Conservation (phyloP, 176 grass and related monocot species). For the Elaeis guineensis region DNA sequence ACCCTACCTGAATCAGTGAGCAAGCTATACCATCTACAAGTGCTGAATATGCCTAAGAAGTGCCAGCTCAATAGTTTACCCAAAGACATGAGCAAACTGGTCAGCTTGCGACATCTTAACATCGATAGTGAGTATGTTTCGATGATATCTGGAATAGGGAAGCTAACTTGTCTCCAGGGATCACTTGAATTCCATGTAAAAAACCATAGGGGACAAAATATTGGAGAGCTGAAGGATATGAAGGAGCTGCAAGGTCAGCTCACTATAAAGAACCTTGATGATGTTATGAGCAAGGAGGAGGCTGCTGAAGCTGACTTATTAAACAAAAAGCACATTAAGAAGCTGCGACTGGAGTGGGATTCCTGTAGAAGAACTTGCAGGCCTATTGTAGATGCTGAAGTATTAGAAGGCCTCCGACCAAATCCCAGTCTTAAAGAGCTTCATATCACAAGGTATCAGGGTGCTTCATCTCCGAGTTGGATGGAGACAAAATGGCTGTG, state of each 20-base stretch:
- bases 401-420: slow-evolving; percentile 40
- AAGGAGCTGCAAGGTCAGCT: slow-evolving; percentile 33
- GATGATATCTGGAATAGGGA: slow-evolving; percentile 29
- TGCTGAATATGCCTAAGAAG: slow-evolving; percentile 31
- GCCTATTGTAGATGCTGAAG: slow-evolving; percentile 13
- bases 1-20: slow-evolving; percentile 26
- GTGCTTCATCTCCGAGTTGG: slow-evolving; percentile 31
- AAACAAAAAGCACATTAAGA: slow-evolving; percentile 25
- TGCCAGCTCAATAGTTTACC: slow-evolving; percentile 22
- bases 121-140: slow-evolving; percentile 20
- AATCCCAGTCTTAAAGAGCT: slow-evolving; percentile 31
- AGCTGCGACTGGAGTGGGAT: slow-evolving; percentile 51
- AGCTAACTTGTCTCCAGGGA: slow-evolving; percentile 32
- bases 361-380: slow-evolving; percentile 8
- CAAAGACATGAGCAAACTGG: slow-evolving; percentile 19
- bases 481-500: slow-evolving; percentile 13
- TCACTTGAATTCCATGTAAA: slow-evolving; percentile 31
- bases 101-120: slow-evolving; percentile 34
- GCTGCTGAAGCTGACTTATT: slow-evolving; percentile 19
- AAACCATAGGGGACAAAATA: slow-evolving; percentile 14
- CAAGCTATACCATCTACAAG: slow-evolving; percentile 47
- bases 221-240: slow-evolving; percentile 36
- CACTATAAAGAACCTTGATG: slow-evolving; percentile 31
- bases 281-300: slow-evolving; percentile 28
- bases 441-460: slow-evolving; percentile 44